Base-by-base conservation (phyloP, 1,284 basidiomycete genomes). In the Golubevia pallescens region DNA sequence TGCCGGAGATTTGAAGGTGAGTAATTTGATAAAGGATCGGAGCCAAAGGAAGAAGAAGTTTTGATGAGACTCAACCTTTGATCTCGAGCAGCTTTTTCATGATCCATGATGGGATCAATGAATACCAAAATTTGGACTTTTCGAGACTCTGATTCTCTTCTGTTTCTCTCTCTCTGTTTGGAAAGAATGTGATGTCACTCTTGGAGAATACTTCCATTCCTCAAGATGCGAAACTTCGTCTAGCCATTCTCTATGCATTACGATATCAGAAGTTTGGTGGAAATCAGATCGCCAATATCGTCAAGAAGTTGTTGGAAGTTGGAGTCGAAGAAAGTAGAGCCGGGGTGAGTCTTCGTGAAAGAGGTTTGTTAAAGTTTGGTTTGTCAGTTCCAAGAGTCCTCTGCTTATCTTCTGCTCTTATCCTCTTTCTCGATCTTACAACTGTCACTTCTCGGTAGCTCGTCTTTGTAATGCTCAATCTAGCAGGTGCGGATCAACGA, bases 181-280 rank as follows among this genome's bases (percentile, higher is more conserved):
- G n/a, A n/a, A n/a, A n/a, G n/a, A n/a, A n/a, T n/a, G n/a, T n/a
- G n/a, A n/a, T n/a, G n/a, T n/a, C n/a, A n/a, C n/a, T n/a, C n/a
- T n/a, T n/a, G n/a, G n/a, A n/a, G n/a, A n/a, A n/a, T n/a, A n/a
- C n/a, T n/a, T n/a, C n/a, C 2, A 90, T 97, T 10, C 89, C 91
- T 2, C 85, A 91, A 0, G 90, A 91, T 86, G 93, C 93, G 84
- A 99, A 98, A 86, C 90, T 99, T 4, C 90, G 95, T 20, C 86
- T 98, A 2, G 93, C 95, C n/a, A 95, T 97, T 71, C 88, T 99
- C 13, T 99, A 94, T 79, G 96, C 95, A 0, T 87, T 99, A 67
- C 90, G 96, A 20, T 99, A 98, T 84, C 97, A 99, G 86, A 96
- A 95, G 86, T 90, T 91, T n/a, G 90, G 93, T 61, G 90, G 92